A percentile compares a stretch with the other conserved stretches of the same genome.
Evolutionary conservation across 768 basidiomycete genomes (phyloP).

Genomic region (Boletus pseudo-olivaceus): DNA sequence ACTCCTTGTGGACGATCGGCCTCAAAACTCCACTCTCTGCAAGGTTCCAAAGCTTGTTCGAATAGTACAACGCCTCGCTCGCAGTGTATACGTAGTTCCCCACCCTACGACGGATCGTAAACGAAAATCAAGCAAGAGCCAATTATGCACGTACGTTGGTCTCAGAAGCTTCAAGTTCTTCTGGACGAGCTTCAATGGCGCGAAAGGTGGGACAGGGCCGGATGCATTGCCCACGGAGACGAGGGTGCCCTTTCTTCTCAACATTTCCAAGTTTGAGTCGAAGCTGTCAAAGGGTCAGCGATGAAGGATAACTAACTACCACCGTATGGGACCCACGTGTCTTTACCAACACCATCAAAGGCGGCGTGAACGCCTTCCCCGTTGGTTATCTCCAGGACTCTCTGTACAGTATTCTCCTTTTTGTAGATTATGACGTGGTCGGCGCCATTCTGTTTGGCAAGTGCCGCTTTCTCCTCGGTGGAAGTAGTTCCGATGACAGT

Average conservation of each 20-base stretch:
- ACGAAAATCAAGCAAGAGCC: not conserved
- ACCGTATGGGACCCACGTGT: conserved; percentile 58
- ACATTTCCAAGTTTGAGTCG: conserved; percentile 75
- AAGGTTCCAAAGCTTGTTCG: conserved; percentile 58
- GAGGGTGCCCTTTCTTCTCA: conserved; percentile 84
- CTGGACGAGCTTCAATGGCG: conserved; percentile 64
- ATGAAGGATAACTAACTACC: not conserved
- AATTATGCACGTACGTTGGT: conserved; percentile 53
- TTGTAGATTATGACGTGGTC: conserved; percentile 85
- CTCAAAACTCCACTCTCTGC: conserved; percentile 59
- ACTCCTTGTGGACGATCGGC: conserved; percentile 69
- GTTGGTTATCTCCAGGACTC: conserved; percentile 70
- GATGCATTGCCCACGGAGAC: conserved; percentile 93
- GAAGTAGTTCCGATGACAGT: conserved; percentile 94
- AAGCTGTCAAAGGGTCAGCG: conserved; percentile 43
- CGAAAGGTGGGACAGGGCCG: conserved; percentile 73
- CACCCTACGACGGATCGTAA: conserved; percentile 44
- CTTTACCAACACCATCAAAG: conserved; percentile 96
- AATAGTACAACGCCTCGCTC: conserved; percentile 69
- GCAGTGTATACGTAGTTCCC: conserved; percentile 69
- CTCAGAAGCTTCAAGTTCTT: conserved; percentile 82
- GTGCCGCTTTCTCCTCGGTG: conserved; percentile 72
- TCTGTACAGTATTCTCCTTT: conserved; percentile 67
- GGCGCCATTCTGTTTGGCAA: conserved; percentile 78
- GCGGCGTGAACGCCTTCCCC: conserved; percentile 82